These are phyloP conservation scores for Cenchrus fungigraminus DNA, from an alignment of 176 grass and related monocot genomes.

Conservation along the genomic window DNA sequence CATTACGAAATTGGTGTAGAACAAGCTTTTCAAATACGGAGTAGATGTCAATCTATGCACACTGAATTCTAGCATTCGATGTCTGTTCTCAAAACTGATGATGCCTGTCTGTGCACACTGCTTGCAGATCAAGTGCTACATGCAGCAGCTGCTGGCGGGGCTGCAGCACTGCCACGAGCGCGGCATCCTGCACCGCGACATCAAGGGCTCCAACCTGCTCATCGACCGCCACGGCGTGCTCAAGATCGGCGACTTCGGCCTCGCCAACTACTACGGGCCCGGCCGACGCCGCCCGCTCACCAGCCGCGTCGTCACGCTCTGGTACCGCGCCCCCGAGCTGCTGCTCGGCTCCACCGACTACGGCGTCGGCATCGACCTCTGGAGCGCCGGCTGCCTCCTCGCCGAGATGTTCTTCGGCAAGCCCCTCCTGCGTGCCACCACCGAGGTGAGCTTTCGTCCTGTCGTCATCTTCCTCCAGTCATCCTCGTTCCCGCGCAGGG, in stretches of 20 bases:
- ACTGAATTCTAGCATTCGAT: neutral
- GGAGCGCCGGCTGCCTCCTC: constrained; percentile 62
- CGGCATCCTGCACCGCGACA: constrained; percentile 59
- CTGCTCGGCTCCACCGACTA: constrained; percentile 51
- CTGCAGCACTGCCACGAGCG: constrained; percentile 70
- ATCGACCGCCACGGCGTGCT: constrained; percentile 57
- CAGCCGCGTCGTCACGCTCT: constrained; percentile 62
- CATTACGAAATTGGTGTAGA: too few species aligned
- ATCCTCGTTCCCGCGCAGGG: neutral
- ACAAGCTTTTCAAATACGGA: too few species aligned
- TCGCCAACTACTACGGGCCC: constrained; percentile 53
- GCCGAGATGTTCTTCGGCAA: constrained; percentile 59
- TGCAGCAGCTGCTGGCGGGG: constrained; percentile 53
- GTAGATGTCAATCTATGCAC: too few species aligned
- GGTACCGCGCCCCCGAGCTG: constrained; percentile 58
- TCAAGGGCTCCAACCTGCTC: constrained; percentile 64
- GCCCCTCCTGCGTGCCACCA: constrained; percentile 39
- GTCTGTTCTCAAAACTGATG: neutral
- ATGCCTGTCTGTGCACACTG: neutral
- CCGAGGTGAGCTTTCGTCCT: constrained; percentile 14
- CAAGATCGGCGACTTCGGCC: constrained; percentile 64
- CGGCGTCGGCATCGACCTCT: constrained; percentile 57
- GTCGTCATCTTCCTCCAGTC: neutral
- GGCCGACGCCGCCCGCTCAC: constrained; percentile 45
- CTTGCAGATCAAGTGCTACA: constrained; percentile 53